phyloP scores from a whole-genome alignment of 768 basidiomycete genomes.

The Pseudohyphozyma bogoriensis region DNA sequence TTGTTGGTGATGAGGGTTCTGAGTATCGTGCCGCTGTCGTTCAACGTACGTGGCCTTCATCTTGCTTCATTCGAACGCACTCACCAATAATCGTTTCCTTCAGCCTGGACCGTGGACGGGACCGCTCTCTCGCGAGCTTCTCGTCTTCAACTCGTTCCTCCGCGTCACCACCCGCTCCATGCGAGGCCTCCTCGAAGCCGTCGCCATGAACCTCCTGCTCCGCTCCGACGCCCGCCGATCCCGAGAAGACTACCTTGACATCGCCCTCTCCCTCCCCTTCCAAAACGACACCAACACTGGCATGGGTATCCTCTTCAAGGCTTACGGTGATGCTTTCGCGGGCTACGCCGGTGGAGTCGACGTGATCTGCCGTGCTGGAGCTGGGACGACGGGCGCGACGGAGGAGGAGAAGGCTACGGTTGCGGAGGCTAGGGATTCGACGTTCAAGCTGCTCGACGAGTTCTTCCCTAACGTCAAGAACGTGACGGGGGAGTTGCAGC shows the following conservation, averaged over 20 bases:
- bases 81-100: neutral
- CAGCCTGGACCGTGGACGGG: slow-evolving; percentile 89
- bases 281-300: slow-evolving; percentile 95
- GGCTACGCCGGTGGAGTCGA: slow-evolving; percentile 26
- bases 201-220: slow-evolving; percentile 83
- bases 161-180: slow-evolving; percentile 81
- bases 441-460: slow-evolving; percentile 83
- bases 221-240: slow-evolving; percentile 74
- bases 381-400: slow-evolving; percentile 51
- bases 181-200: slow-evolving; percentile 79
- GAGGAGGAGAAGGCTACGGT: slow-evolving; percentile 63
- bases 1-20: slow-evolving; percentile 91
- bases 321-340: slow-evolving; percentile 38
- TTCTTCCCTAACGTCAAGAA: slow-evolving; percentile 83
- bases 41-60: slow-evolving; percentile 56
- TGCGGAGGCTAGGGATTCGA: slow-evolving; percentile 63
- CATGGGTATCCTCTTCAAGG: slow-evolving; percentile 93
- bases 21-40: slow-evolving; percentile 87
- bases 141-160: slow-evolving; percentile 97
- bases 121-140: slow-evolving; percentile 85
- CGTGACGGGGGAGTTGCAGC: slow-evolving; percentile 78
- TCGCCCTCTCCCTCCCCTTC: slow-evolving; percentile 85
- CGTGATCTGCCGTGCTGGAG: slow-evolving; percentile 3
- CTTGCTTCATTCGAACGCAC: neutral
- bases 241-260: slow-evolving; percentile 84